Percentiles rank a stretch among this genome's conserved stretches.
Conservation (phyloP, 495 filamentous ascomycete genomes). For the Hypoxylon perforatum region DNA sequence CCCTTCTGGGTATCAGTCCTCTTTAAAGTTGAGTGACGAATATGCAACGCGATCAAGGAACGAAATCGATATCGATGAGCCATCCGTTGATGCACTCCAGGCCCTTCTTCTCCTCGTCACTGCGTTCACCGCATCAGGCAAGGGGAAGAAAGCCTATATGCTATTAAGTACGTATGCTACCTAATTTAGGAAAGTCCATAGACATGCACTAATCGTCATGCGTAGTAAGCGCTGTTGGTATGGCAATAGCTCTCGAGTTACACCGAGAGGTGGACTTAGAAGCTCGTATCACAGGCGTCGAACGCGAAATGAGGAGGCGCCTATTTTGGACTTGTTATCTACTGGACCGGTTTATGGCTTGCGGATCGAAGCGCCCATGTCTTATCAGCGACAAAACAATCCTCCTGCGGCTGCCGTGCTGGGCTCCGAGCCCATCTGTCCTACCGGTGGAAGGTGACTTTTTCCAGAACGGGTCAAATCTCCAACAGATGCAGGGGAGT, state of each 20-base stretch:
- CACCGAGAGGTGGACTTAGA: conserved; percentile 74
- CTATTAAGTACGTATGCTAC: conserved; percentile 68
- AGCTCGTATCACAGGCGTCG: conserved; percentile 65
- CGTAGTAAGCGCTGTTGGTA: conserved; percentile 79
- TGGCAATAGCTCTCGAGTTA: conserved; percentile 81
- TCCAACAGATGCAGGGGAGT: conserved; percentile 72
- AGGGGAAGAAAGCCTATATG: conserved; percentile 88
- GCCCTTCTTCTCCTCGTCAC: conserved; percentile 79
- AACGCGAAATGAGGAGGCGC: conserved; percentile 77
- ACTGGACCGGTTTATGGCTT: conserved; percentile 81
- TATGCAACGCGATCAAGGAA: conserved; percentile 73
- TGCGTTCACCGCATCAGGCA: conserved; percentile 78
- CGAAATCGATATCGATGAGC: conserved; percentile 81
- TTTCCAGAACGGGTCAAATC: conserved; percentile 78
- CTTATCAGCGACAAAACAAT: conserved; percentile 80
- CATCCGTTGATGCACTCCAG: conserved; percentile 79
- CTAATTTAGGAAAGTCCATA: background rate
- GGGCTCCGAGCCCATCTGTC: conserved; percentile 64
- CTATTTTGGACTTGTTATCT: conserved; percentile 89
- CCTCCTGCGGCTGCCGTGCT: conserved; percentile 75
- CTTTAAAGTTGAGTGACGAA: conserved; percentile 70
- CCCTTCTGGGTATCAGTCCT: conserved; percentile 68
- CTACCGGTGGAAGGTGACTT: conserved; percentile 76
- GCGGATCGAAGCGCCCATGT: conserved; percentile 81
- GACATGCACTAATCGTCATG: conserved; percentile 8